Percentiles rank a stretch among this genome's conserved stretches.
These are phyloP conservation scores for Citrus inodora DNA, from an alignment of 345 rosid species.

Conservation along the genomic window DNA sequence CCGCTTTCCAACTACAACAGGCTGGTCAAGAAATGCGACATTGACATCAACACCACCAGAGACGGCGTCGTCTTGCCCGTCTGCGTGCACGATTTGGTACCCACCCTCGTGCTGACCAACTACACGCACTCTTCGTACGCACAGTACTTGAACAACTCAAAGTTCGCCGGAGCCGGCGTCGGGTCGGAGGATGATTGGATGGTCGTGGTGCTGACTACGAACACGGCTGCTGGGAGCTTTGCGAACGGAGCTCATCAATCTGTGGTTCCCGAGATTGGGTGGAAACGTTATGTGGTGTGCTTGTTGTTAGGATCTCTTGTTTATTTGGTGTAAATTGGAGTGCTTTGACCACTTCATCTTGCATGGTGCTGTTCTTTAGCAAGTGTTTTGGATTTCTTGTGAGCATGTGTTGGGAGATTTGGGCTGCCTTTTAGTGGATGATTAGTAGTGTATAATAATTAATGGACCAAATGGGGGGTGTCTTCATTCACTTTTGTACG, in stretches of 20 bases:
- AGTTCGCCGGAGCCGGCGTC: conserved; percentile 53
- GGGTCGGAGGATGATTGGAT: conserved; percentile 79
- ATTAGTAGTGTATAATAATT: neutral
- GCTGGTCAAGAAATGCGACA: conserved; percentile 47
- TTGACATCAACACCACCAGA: conserved; percentile 46
- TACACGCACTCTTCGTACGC: conserved; percentile 57
- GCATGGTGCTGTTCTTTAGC: too few species aligned
- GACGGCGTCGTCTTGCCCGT: conserved; percentile 63
- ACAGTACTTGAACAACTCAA: conserved; percentile 53
- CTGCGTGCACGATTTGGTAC: conserved; percentile 55
- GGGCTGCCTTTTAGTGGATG: too few species aligned
- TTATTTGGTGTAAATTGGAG: conserved; percentile 13
- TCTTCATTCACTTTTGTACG: neutral
- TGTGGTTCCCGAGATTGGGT: conserved; percentile 10
- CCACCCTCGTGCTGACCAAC: conserved; percentile 62
- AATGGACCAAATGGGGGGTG: neutral
- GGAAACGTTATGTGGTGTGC: neutral
- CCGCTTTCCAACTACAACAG: conserved; percentile 40
- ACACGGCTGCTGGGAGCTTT: conserved; percentile 45
- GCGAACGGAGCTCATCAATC: conserved; percentile 22
- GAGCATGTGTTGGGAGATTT: neutral
- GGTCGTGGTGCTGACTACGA: conserved; percentile 55
- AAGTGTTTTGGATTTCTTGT: neutral
- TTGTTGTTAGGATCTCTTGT: conserved; percentile 14
- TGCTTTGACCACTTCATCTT: neutral